Base-by-base conservation (phyloP, 768 basidiomycete genomes). In the Myochromella boudieri region DNA sequence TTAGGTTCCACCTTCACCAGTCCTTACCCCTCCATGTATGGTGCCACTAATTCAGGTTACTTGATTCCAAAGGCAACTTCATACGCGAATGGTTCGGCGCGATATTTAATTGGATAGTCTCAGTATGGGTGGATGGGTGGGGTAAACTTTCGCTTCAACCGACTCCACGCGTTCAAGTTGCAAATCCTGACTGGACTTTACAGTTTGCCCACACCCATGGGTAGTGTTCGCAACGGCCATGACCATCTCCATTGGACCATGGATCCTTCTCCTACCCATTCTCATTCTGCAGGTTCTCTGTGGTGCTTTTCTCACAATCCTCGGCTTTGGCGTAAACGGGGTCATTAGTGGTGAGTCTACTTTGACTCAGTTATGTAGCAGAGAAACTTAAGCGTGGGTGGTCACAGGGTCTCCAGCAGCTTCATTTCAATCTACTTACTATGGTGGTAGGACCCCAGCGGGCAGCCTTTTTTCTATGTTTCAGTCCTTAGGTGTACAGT, bases 341-440 rank as follows among this genome's bases (percentile, higher is more conserved):
- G 48, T 63, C 31, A 48, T 57, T 18, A 54, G 59, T 5, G 62
- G 61, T 63, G 15, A 18, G 60, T 49, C 34, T 21, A 33, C 4
- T 6, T n/a, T 15, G 7, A 41, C 14, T 6, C 9, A 29, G 5
- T 10, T 37, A 8, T 12, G 22, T 22, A 9, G 5, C 28, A n/a
- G 25, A 17, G 11, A 17, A 31, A 25, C 14, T 22, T 7, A 20
- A 11, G n/a, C n/a, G n/a, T n/a, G 21, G 25, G 15, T 15, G 29
- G 15, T 12, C 20, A 11, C 24, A 65, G 63, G 62, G 2, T 65
- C 64, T 4, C 55, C 53, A 6, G 55, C 62, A 1, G 62, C 60
- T 7, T 40, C 40, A 4, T 63, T 56, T 34, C 56, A 57, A 38
- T 53, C 60, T 2, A 43, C 54, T 15, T 59, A 49, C 36, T 62